phyloP scores from a whole-genome alignment of 2,329 filamentous ascomycete genomes.

The Fusarium sp. region DNA sequence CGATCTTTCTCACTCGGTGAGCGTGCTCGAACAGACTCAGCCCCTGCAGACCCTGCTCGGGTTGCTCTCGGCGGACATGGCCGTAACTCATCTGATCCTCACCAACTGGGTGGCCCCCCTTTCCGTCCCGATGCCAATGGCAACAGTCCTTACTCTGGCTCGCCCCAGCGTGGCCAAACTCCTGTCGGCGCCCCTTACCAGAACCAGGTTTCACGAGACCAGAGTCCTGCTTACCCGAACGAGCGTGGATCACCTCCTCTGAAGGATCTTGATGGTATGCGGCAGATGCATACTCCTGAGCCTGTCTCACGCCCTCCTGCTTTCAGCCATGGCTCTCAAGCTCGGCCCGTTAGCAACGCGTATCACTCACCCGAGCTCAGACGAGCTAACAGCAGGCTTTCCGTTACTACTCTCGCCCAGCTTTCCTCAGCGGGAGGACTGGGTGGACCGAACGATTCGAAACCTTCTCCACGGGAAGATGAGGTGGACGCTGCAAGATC shows the following conservation, averaged over 20 bases:
- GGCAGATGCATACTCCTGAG: constrained; percentile 72
- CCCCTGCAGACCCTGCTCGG: constrained; percentile 57
- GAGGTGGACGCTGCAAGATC: constrained; percentile 49
- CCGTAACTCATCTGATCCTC: constrained; percentile 62
- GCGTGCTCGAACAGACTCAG: constrained; percentile 61
- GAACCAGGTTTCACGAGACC: constrained; percentile 60
- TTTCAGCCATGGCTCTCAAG: constrained; percentile 79
- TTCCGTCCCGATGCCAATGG: constrained; percentile 43
- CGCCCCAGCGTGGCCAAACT: constrained; percentile 51
- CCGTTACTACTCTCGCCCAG: constrained; percentile 82
- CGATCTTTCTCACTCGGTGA: constrained; percentile 62
- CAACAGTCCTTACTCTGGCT: constrained; percentile 46
- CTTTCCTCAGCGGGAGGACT: constrained; percentile 76
- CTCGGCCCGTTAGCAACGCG: constrained; percentile 74
- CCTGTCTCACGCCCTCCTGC: constrained; percentile 82
- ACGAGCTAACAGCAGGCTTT: constrained; percentile 85
- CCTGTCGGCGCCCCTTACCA: constrained; percentile 55
- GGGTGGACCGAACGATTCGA: constrained; percentile 53
- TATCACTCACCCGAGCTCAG: constrained; percentile 81
- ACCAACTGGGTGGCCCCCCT: constrained; percentile 43
- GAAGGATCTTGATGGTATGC: constrained; percentile 65
- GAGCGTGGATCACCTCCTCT: constrained; percentile 58
- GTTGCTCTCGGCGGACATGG: constrained; percentile 54
- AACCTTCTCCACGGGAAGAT: constrained; percentile 46
- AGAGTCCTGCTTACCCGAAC: constrained; percentile 68